A percentile compares a stretch with the other conserved stretches of the same genome.
These are phyloP conservation scores for Immersiella caudata DNA, from an alignment of 495 filamentous ascomycete genomes.

Conservation along the genomic window DNA sequence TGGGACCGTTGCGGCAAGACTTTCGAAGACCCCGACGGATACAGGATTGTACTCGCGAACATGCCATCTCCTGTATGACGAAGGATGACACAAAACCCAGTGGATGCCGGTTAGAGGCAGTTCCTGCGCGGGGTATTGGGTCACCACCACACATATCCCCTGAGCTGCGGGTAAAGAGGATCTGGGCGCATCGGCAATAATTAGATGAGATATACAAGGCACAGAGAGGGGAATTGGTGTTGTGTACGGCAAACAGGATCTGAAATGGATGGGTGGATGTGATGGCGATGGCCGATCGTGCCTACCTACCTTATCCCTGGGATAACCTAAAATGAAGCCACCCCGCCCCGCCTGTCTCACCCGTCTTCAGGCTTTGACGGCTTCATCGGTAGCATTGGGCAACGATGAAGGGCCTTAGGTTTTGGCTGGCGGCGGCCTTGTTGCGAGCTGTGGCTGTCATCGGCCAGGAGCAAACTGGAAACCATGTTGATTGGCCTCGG, in stretches of 20 bases:
- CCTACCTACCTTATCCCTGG: neutral
- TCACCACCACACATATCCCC: neutral
- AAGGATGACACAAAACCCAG: neutral
- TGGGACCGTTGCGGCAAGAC: slow-evolving; percentile 40
- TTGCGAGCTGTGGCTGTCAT: neutral
- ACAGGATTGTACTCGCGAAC: slow-evolving; percentile 40
- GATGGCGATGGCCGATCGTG: neutral
- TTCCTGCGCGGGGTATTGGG: neutral
- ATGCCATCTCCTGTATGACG: slow-evolving; percentile 31
- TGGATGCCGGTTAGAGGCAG: neutral
- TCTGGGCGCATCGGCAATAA: neutral
- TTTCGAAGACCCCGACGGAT: slow-evolving; percentile 43
- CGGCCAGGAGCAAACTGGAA: slow-evolving; percentile 39
- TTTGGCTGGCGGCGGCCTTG: slow-evolving; percentile 15
- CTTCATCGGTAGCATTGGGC: neutral
- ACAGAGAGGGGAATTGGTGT: neutral
- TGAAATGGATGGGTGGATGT: neutral
- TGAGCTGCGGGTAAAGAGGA: neutral
- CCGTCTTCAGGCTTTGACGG: neutral
- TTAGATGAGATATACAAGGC: slow-evolving; percentile 7
- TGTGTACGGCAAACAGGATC: neutral
- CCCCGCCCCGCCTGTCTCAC: neutral
- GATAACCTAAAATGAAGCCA: neutral
- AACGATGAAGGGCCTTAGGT: slow-evolving; percentile 19
- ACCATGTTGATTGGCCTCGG: slow-evolving; percentile 50